phyloP scores from a whole-genome alignment of 2,329 filamentous ascomycete genomes.

The Diplocarpon rosae region DNA sequence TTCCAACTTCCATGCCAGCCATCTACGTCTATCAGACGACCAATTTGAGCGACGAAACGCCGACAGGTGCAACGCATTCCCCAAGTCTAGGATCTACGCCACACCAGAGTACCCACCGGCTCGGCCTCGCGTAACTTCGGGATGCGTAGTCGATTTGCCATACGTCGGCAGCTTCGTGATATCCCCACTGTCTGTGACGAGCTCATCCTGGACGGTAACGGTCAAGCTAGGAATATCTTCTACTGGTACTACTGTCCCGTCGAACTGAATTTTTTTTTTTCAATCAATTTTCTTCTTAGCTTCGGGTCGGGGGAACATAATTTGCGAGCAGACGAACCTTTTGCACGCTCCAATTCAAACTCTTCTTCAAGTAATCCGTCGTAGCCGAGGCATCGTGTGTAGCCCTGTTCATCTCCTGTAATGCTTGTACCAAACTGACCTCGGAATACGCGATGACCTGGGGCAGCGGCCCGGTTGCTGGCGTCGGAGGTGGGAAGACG shows the following conservation, averaged over 20 bases:
- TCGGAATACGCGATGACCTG: constrained; percentile 16
- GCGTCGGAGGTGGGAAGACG: constrained; percentile 17
- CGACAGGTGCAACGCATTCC: too few species aligned
- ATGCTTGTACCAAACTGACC: constrained; percentile 11
- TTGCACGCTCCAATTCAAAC: constrained; percentile 21
- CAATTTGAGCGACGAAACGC: too few species aligned
- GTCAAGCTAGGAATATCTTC: constrained; percentile 11
- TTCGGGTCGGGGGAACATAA: too few species aligned
- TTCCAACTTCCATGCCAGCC: too few species aligned
- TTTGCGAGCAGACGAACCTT: constrained; percentile 17
- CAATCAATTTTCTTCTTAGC: too few species aligned
- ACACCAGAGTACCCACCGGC: constrained; percentile 9
- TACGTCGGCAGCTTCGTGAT: constrained; percentile 17
- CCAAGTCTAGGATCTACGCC: background rate
- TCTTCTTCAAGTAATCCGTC: constrained; percentile 14
- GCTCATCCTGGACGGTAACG: constrained; percentile 17
- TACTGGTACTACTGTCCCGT: constrained; percentile 12
- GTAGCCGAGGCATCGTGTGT: constrained; percentile 7
- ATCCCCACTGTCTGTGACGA: constrained; percentile 10
- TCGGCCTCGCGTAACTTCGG: constrained; percentile 14
- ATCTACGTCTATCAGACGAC: too few species aligned
- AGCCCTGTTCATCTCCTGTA: constrained; percentile 9
- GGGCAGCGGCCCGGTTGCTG: constrained; percentile 2
- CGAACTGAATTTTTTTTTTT: too few species aligned
- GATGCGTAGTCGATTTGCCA: constrained; percentile 16